phyloP scores from a whole-genome alignment of 306 rosid genomes.

The Trichosanthes truncata region DNA sequence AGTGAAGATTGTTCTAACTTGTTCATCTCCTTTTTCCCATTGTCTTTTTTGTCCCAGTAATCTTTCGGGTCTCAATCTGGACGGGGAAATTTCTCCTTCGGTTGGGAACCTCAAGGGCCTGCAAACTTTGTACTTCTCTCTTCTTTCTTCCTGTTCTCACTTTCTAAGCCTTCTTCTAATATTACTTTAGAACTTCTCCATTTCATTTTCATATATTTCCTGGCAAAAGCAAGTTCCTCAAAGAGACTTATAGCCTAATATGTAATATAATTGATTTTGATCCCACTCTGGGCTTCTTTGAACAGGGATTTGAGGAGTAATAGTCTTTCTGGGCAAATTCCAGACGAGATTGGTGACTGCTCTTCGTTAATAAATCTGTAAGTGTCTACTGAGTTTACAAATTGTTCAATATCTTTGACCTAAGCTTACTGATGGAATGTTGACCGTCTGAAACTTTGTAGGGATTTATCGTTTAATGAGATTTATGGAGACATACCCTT shows the following conservation, averaged over 20 bases:
- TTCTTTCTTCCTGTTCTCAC: background rate
- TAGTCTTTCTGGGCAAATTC: constrained; percentile 87
- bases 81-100: constrained; percentile 87
- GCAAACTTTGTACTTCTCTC: constrained; percentile 45
- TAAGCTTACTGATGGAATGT: background rate
- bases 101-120: constrained; percentile 69
- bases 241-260: background rate
- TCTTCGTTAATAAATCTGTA: constrained; percentile 57
- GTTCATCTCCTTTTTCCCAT: background rate
- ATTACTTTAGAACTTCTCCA: background rate
- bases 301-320: constrained; percentile 76
- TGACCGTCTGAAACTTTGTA: constrained; percentile 1
- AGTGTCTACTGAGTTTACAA: constrained; percentile 6
- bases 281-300: constrained; percentile 2
- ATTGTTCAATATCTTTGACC: background rate
- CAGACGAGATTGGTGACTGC: constrained; percentile 99
- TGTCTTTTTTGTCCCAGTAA: constrained; percentile 39
- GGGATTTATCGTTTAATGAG: constrained; percentile 79
- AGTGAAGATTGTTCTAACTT: background rate
- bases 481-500: constrained; percentile 87
- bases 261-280: background rate
- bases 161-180: background rate
- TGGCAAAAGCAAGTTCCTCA: background rate
- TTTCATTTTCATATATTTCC: background rate
- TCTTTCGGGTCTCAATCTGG: constrained; percentile 77